Evolutionary conservation across 768 basidiomycete genomes (phyloP).

Genomic region (Ramaria rubella): DNA sequence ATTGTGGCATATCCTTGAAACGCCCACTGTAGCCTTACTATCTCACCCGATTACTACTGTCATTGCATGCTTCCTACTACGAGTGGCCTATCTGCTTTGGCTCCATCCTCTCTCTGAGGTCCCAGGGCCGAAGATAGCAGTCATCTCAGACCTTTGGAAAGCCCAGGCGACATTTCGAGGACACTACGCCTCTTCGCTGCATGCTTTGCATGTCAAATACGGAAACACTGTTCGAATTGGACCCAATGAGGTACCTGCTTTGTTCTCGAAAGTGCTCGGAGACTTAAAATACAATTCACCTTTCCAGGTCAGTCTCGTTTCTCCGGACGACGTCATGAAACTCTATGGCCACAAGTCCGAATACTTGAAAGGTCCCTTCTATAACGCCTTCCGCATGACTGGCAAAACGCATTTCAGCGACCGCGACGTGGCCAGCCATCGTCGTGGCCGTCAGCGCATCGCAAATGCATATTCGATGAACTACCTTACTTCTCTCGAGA

Average conservation of each 20-base stretch:
- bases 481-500: background rate
- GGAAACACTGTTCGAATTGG: conserved; percentile 8
- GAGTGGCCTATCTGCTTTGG: conserved; percentile 1
- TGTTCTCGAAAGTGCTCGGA: background rate
- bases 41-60: background rate
- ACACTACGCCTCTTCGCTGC: background rate
- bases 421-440: conserved; percentile 1
- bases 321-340: background rate
- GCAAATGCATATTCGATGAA: conserved; percentile 5
- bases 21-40: background rate
- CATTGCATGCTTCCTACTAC: background rate
- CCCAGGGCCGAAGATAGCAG: conserved; percentile 3
- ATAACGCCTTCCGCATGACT: background rate
- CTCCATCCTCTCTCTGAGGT: conserved; percentile 8
- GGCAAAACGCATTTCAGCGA: conserved; percentile 4
- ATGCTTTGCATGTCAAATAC: background rate
- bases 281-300: background rate
- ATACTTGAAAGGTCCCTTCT: conserved; percentile 7
- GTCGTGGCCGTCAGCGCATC: background rate
- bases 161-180: background rate
- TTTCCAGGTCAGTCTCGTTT: conserved; percentile 3
- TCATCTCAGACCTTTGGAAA: conserved; percentile 5
- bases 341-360: conserved; percentile 3
- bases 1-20: too few relatives aligned
- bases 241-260: conserved; percentile 3